phyloP scores from a whole-genome alignment of 768 basidiomycete species.

The Termitomyces sp. region DNA sequence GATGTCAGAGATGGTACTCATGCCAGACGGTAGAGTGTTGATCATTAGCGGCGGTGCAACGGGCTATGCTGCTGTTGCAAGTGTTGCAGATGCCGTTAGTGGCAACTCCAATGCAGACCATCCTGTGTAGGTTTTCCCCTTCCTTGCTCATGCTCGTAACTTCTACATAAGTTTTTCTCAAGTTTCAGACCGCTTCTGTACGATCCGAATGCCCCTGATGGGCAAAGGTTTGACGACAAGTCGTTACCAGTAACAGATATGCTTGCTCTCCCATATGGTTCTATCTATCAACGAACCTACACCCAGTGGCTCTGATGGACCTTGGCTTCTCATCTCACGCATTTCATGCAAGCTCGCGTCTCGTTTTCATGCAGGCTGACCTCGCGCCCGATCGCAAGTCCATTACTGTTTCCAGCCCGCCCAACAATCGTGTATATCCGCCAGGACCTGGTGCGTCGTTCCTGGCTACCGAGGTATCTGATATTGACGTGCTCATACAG shows the following conservation, averaged over 20 bases:
- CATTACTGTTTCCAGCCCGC: constrained; percentile 27
- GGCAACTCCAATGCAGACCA: constrained; percentile 30
- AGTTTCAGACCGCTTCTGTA: constrained; percentile 41
- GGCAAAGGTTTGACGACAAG: constrained; percentile 40
- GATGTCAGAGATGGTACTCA: constrained; percentile 11
- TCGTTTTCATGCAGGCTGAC: constrained; percentile 29
- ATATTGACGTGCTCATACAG: not conserved
- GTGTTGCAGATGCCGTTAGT: constrained; percentile 25
- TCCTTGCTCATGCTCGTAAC: not conserved
- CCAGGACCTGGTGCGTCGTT: constrained; percentile 30
- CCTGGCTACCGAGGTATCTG: not conserved
- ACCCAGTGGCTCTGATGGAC: constrained; percentile 30
- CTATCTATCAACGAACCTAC: not conserved
- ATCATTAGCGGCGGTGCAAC: constrained; percentile 5
- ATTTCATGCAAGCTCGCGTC: constrained; percentile 32
- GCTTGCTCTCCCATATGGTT: not conserved
- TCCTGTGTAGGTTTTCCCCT: constrained; percentile 15
- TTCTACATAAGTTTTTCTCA: constrained; percentile 15
- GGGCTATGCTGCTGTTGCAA: constrained; percentile 5
- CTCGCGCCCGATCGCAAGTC: constrained; percentile 24
- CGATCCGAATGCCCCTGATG: constrained; percentile 34
- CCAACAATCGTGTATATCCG: constrained; percentile 30
- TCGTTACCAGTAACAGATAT: constrained; percentile 33
- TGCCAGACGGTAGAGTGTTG: constrained; percentile 5
- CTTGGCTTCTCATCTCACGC: constrained; percentile 36